Base-by-base conservation (phyloP, 345 rosid genomes). In the Theobroma cacao region DNA sequence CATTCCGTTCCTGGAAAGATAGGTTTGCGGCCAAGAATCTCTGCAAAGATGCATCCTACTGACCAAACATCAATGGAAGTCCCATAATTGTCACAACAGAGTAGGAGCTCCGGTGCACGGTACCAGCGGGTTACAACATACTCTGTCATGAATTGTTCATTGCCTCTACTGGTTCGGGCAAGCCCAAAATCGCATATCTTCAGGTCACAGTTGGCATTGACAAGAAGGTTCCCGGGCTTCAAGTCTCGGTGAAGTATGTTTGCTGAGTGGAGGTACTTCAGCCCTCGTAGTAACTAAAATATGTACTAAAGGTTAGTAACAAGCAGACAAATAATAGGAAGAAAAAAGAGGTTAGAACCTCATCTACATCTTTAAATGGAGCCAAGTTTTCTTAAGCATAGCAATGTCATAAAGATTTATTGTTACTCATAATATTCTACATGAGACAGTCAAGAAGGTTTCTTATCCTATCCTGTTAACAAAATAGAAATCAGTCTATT, bases 111-210 rank as follows among this genome's bases (percentile, higher is more conserved):
- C 0, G 98, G 97, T 58, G 97, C 98, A 58, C 97, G 89, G 81
- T 95, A 95, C 98, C 97, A 95, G 34, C 97, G 94, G 9, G 98
- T 94, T 40, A 91, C 98, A 33, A 90, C 97, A 62, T 94, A 93
- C 79, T 90, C 94, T 0, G 98, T 93, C 98, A 95, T 95, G 85
- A 90, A 90, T 88, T 91, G 92, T 72, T 84, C 93, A 63, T 85
- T 84, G 24, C 91, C 92, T 71, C 79, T 82, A 82, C 90, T 90
- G 26, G 94, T 93, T 63, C 98, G 86, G 0, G 99, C 94, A 22
- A 93, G 86, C 15, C 99, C 98, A 45, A 95, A 92, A 85, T 95
- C 97, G 53, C 98, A 85, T 66, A 91, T 95, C 87, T 93, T 95
- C 28, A 95, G 85, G 78, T 92, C 94, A 48, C 97, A 91, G 62